Base-by-base conservation (phyloP, 2,329 filamentous ascomycete species). In the Cladosporium sp. region DNA sequence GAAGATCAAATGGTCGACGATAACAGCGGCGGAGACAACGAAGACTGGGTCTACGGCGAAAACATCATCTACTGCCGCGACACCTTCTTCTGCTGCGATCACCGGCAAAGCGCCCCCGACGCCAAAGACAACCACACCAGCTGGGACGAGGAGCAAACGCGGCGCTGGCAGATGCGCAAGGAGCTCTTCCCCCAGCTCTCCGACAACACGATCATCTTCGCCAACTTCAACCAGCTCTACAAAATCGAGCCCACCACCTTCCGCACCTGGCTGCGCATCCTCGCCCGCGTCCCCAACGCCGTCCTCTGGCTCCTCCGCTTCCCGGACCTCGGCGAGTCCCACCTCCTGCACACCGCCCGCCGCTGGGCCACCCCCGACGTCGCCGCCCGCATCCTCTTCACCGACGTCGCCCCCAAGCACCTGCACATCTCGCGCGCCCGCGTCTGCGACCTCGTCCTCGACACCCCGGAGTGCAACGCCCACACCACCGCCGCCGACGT, bases 211-310 rank as follows among this genome's bases (percentile, higher is more conserved):
- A 84, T 98, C 62, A 96, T 98, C 62, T 79, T 98, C 54, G 93
- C 89, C 6, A 98, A 98, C 70, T 98, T 98, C 72, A 98, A 98
- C 66, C 93, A 98, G 69, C 77, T 98, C 32, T 98, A 98, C 74
- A 98, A 98, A 90, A 97, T 98, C 70, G 93, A 98, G 61, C 93
- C 93, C 1, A 95, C 90, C 3, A 96, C 90, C 7, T 97, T 97
- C 72, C 86, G 93, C 48, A 89, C 88, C 40, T 98, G 93, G 91
- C 76, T 98, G 28, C 87, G 93, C 52, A 96, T 98, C 59, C 79
- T 98, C 16, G 81, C 88, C 34, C 82, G 81, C 54, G 84, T 92
- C 13, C 91, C 92, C 0, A 95, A 93, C 56, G 87, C 92, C 8
- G 81, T 96, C 35, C 79, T 98, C 22, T 98, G 93, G 93, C 81